Conservation (phyloP, 129 eudicot genomes). For the Chrysanthemum makinoi region DNA sequence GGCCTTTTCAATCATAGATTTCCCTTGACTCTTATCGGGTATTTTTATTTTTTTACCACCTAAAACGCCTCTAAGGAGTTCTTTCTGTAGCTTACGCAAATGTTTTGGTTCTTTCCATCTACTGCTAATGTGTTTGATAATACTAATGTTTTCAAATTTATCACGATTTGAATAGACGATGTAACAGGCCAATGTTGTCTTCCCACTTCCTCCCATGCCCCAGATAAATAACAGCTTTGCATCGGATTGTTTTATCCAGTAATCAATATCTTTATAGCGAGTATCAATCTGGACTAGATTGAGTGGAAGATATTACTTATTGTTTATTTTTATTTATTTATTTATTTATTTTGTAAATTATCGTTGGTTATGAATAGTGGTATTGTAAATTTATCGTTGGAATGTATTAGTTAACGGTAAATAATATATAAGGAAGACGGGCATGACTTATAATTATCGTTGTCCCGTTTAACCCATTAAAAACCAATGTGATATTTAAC, state of each 20-base stretch:
- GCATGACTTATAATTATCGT: too few species aligned
- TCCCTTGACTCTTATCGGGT: background rate
- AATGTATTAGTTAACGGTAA: too few species aligned
- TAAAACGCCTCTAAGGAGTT: background rate
- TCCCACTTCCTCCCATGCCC: constrained; percentile 5
- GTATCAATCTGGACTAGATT: background rate
- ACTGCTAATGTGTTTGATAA: background rate
- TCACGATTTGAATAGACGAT: background rate
- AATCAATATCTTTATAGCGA: background rate
- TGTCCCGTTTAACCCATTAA: too few species aligned
- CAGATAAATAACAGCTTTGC: background rate
- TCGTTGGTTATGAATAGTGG: too few species aligned
- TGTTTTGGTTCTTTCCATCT: background rate
- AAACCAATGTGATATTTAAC: too few species aligned
- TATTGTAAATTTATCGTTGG: too few species aligned
- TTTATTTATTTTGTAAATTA: too few species aligned
- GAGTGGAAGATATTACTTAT: constrained; percentile 5
- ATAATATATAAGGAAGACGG: too few species aligned
- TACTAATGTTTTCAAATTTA: constrained; percentile 1
- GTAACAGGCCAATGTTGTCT: background rate
- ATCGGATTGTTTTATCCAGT: background rate
- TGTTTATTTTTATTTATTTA: too few species aligned
- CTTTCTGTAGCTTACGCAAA: background rate
- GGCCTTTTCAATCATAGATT: background rate
- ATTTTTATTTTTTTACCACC: background rate